phyloP scores from a whole-genome alignment of 148 eudicot species.

The Dianthus caryophyllus region DNA sequence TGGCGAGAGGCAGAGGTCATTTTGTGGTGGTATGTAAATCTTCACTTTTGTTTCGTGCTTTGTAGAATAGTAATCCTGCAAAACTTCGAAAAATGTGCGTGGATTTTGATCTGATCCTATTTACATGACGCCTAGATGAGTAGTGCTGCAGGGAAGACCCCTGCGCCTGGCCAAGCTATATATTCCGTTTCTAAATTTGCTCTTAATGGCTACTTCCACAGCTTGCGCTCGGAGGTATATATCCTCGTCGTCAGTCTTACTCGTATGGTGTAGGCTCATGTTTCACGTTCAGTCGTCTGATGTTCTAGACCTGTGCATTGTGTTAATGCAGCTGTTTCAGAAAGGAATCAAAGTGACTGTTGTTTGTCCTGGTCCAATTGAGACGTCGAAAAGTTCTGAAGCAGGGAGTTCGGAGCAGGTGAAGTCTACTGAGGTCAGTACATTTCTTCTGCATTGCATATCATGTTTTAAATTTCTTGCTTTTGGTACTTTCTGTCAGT shows the following conservation, averaged over 20 bases:
- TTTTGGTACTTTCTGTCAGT: neutral
- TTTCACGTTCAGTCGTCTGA: neutral
- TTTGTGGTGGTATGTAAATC: slow-evolving; percentile 82
- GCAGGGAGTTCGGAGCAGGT: slow-evolving; percentile 38
- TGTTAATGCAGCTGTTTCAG: slow-evolving; percentile 50
- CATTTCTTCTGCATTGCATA: neutral
- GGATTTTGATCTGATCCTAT: slow-evolving; percentile 19
- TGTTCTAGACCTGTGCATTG: slow-evolving; percentile 8
- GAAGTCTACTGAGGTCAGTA: slow-evolving; percentile 50
- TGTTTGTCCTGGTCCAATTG: slow-evolving; percentile 94
- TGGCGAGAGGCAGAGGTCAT: slow-evolving; percentile 79
- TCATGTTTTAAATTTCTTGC: neutral
- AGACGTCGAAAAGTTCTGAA: slow-evolving; percentile 46
- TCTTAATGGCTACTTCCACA: slow-evolving; percentile 83
- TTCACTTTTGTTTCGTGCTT: neutral
- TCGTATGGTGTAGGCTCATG: neutral
- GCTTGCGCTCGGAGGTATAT: slow-evolving; percentile 91
- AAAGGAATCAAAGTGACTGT: slow-evolving; percentile 89
- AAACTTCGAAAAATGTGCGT: neutral
- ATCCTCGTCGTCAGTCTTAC: neutral
- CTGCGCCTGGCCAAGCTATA: slow-evolving; percentile 94
- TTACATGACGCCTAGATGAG: slow-evolving; percentile 60
- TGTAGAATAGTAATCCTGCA: too few relatives aligned
- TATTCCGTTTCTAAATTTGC: slow-evolving; percentile 93
- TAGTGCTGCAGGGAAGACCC: slow-evolving; percentile 94